Conservation (phyloP, 441 rosid species). For the Gossypium schwendimanii region DNA sequence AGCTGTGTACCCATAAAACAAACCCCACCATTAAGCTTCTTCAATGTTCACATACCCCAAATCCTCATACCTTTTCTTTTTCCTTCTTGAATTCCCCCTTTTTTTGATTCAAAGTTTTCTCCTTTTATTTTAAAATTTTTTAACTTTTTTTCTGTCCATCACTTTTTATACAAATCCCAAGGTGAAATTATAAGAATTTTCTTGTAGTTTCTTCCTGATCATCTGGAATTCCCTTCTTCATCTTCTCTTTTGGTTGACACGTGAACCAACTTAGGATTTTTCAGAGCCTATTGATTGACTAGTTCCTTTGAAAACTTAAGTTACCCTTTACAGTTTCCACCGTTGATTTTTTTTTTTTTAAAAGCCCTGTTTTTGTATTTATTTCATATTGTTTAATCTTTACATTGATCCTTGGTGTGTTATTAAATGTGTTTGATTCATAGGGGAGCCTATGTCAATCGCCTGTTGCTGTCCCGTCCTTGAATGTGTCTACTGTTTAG, state of each 20-base stretch:
- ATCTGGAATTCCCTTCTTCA: not conserved
- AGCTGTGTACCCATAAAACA: not conserved
- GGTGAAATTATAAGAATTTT: not conserved
- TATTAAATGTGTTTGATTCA: conserved; percentile 29
- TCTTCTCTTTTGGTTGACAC: not conserved
- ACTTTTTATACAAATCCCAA: not conserved
- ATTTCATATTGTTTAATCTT: not conserved
- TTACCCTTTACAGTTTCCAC: not conserved
- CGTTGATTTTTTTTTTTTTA: not conserved
- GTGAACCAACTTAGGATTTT: not conserved
- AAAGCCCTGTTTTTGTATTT: not conserved
- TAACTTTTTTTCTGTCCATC: not conserved
- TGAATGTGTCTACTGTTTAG: conserved; percentile 56
- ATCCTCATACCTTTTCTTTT: not conserved
- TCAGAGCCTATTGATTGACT: not conserved
- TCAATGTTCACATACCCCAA: not conserved
- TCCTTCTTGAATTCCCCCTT: conserved; percentile 1
- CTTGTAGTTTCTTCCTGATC: not conserved
- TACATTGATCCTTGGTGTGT: not conserved
- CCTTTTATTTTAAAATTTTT: not conserved
- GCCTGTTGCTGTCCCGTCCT: conserved; percentile 67
- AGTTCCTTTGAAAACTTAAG: conserved; percentile 6
- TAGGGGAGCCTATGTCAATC: conserved; percentile 59
- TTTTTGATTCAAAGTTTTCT: not conserved
- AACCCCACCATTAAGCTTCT: conserved; percentile 3